Evolutionary conservation across 352 stramenopile species (phyloP).

Genomic region (Phytopythium vexans): DNA sequence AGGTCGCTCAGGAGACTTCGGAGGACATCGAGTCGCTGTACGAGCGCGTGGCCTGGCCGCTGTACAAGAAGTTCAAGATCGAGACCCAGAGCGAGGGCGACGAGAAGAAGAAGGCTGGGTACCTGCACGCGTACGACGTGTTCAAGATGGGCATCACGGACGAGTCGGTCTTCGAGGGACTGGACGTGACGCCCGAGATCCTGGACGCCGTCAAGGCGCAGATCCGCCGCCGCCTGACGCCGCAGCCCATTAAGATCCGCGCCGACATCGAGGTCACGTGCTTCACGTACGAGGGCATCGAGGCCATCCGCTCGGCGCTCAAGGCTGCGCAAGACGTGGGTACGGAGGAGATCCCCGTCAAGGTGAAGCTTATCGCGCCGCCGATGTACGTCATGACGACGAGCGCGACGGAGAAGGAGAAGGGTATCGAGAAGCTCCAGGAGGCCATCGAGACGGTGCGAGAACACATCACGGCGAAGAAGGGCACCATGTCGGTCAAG

Average conservation of each 20-base stretch:
- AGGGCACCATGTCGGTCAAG: constrained; percentile 95
- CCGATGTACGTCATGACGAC: constrained; percentile 99
- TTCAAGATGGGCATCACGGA: constrained; percentile 98
- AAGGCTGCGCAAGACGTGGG: constrained; percentile 84
- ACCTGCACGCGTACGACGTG: constrained; percentile 98
- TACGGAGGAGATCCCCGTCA: constrained; percentile 91
- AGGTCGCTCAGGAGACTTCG: constrained; percentile 80
- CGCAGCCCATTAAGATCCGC: constrained; percentile 99
- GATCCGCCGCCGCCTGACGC: constrained; percentile 96
- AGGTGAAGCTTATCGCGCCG: constrained; percentile 99
- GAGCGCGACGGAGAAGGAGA: constrained; percentile 97
- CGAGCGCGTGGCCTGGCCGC: constrained; percentile 95
- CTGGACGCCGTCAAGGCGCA: constrained; percentile 93
- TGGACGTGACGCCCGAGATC: constrained; percentile 89
- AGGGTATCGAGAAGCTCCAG: constrained; percentile 96
- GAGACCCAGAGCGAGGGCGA: constrained; percentile 74
- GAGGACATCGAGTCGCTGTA: constrained; percentile 82
- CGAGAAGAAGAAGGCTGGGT: constrained; percentile 81
- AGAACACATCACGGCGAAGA: constrained; percentile 93
- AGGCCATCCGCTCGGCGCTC: constrained; percentile 97
- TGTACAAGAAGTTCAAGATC: constrained; percentile 97
- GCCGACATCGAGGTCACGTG: constrained; percentile 99
- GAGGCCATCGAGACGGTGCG: constrained; percentile 95
- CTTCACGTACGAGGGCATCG: constrained; percentile 99
- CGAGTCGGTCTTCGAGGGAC: constrained; percentile 75